Evolutionary conservation across 306 rosid species (phyloP).

Genomic region (Pyrus communis): DNA sequence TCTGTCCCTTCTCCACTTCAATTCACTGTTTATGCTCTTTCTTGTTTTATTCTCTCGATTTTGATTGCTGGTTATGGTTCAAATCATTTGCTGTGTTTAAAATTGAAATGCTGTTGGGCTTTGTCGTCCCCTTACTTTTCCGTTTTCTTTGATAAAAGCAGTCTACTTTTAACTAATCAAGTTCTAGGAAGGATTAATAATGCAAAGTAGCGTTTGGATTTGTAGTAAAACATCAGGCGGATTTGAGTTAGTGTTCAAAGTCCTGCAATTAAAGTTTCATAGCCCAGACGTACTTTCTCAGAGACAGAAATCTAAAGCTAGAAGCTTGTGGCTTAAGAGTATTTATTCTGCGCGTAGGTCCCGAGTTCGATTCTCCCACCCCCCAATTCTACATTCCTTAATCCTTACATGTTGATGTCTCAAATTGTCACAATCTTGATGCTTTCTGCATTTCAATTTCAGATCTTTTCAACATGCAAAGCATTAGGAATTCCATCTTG

Average conservation of each 20-base stretch:
- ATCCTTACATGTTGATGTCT: background rate
- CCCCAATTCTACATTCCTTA: too few species aligned
- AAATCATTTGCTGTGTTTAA: background rate
- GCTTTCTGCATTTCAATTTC: background rate
- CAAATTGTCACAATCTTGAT: background rate
- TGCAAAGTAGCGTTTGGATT: background rate
- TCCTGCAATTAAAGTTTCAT: background rate
- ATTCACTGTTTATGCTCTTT: background rate
- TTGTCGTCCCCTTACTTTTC: background rate
- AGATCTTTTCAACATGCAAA: conserved; percentile 42
- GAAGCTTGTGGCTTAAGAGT: background rate
- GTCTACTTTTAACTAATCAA: background rate
- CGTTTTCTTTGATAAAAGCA: background rate
- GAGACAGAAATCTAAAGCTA: background rate
- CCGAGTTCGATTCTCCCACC: too few species aligned
- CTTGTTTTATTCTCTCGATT: background rate
- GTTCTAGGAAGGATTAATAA: background rate
- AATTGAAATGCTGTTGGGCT: background rate
- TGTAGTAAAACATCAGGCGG: too few species aligned
- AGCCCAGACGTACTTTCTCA: background rate
- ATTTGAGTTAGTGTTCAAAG: background rate
- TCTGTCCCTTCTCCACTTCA: background rate
- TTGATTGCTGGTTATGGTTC: background rate
- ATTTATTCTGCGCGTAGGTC: too few species aligned
- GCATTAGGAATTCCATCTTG: conserved; percentile 52